Conservation (phyloP, 1,284 basidiomycete species). For the Irpex lacteus region DNA sequence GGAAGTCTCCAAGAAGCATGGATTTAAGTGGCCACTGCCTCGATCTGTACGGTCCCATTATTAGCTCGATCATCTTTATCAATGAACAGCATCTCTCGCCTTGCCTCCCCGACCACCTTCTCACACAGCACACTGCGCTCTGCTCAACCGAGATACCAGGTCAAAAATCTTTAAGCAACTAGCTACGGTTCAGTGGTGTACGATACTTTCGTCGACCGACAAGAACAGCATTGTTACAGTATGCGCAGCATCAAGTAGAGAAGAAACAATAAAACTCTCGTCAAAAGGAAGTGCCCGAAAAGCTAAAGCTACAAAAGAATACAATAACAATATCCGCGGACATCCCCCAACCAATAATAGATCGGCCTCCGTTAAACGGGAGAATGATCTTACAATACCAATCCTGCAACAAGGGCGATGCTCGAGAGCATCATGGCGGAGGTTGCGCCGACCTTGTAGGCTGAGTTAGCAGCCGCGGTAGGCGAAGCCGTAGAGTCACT, state of each 20-base stretch:
- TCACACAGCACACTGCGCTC: not conserved
- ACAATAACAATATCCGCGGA: not conserved
- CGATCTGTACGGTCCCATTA: too few species aligned
- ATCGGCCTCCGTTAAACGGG: not conserved
- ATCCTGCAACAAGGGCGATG: constrained; percentile 34
- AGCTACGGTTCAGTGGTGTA: not conserved
- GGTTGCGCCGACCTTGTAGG: constrained; percentile 16
- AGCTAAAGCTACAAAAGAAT: not conserved
- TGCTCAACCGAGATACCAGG: not conserved
- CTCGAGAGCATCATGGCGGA: constrained; percentile 18
- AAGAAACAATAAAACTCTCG: not conserved
- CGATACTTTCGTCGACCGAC: not conserved
- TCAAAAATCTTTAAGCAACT: not conserved
- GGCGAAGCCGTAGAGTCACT: constrained; percentile 5
- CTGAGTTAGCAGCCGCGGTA: constrained; percentile 12
- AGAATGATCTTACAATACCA: constrained; percentile 28
- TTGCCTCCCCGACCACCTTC: not conserved
- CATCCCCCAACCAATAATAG: not conserved
- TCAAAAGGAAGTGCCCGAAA: not conserved
- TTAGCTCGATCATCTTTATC: not conserved
- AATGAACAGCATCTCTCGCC: not conserved
- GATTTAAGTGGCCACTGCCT: not conserved
- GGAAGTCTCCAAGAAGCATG: not conserved
- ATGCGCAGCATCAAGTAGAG: constrained; percentile 1
- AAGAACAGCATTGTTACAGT: not conserved